phyloP scores from a whole-genome alignment of 768 basidiomycete genomes.

The Rhodocollybia butyracea region DNA sequence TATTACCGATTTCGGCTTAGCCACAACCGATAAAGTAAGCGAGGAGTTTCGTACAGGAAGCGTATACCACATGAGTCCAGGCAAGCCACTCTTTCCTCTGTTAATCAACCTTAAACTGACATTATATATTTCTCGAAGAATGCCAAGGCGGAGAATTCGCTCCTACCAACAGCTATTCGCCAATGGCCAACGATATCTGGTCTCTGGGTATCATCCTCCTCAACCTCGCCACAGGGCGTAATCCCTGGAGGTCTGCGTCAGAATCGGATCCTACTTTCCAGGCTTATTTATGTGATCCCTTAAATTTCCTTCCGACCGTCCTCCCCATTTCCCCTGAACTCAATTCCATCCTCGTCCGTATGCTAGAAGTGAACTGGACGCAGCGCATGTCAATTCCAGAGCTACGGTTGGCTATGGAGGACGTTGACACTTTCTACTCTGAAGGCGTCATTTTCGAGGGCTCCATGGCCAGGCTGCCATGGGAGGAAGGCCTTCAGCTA shows the following conservation, averaged over 20 bases:
- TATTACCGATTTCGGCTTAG: constrained; percentile 93
- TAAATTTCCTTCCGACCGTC: constrained; percentile 78
- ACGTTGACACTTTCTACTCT: constrained; percentile 65
- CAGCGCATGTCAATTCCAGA: constrained; percentile 48
- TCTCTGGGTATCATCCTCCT: constrained; percentile 94
- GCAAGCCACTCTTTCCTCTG: constrained; percentile 34
- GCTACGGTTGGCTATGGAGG: constrained; percentile 54
- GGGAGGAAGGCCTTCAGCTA: constrained; percentile 78
- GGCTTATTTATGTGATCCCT: constrained; percentile 76
- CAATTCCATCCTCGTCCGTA: constrained; percentile 70
- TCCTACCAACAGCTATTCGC: constrained; percentile 70
- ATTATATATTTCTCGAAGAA: constrained; percentile 47
- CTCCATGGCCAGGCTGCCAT: constrained; percentile 73
- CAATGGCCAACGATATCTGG: constrained; percentile 92
- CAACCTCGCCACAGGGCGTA: constrained; percentile 91
- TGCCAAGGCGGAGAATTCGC: constrained; percentile 79
- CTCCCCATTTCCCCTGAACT: constrained; percentile 76
- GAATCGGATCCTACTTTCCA: constrained; percentile 84
- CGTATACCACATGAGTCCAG: constrained; percentile 98
- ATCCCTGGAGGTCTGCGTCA: constrained; percentile 93
- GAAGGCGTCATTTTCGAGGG: constrained; percentile 77
- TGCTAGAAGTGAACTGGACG: constrained; percentile 71
- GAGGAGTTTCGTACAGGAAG: constrained; percentile 94
- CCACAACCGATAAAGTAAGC: constrained; percentile 82
- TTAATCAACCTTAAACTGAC: constrained; percentile 15